phyloP scores from a whole-genome alignment of 2,329 filamentous ascomycete species.

The Ophiosphaerella narmari region DNA sequence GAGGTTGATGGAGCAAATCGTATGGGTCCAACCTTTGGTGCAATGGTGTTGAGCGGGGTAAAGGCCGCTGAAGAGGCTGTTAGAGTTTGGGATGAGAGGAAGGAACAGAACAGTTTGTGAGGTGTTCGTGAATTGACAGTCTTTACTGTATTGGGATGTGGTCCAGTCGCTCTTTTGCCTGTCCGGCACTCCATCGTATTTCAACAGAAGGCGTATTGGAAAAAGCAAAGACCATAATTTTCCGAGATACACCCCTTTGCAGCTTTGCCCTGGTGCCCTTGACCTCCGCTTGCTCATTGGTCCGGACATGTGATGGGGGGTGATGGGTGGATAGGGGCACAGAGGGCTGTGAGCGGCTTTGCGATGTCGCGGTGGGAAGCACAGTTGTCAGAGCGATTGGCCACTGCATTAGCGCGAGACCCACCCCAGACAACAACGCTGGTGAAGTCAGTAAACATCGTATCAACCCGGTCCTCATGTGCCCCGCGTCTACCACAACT shows the following conservation, averaged over 20 bases:
- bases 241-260: too few relatives aligned
- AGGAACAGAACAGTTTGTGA: slow-evolving; percentile 71
- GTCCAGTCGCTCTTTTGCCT: not conserved
- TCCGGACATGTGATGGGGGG: not conserved
- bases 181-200: not conserved
- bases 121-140: too few relatives aligned
- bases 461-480: slow-evolving; percentile 15
- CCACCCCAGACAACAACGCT: slow-evolving; percentile 12
- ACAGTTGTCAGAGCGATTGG: slow-evolving; percentile 2
- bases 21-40: slow-evolving; percentile 89
- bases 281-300: not conserved
- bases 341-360: not conserved
- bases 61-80: slow-evolving; percentile 90
- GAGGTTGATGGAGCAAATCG: slow-evolving; percentile 90
- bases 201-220: not conserved
- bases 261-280: not conserved
- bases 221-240: not conserved
- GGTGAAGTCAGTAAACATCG: not conserved
- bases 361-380: not conserved
- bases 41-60: slow-evolving; percentile 85
- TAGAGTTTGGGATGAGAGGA: slow-evolving; percentile 74
- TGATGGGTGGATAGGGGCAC: not conserved
- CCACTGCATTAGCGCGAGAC: not conserved
- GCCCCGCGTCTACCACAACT: slow-evolving; percentile 21
- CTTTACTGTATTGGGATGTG: too few relatives aligned